A percentile compares a stretch with the other conserved stretches of the same genome.
Conservation (phyloP, 1,284 basidiomycete species). For the Moesziomyces sp. region DNA sequence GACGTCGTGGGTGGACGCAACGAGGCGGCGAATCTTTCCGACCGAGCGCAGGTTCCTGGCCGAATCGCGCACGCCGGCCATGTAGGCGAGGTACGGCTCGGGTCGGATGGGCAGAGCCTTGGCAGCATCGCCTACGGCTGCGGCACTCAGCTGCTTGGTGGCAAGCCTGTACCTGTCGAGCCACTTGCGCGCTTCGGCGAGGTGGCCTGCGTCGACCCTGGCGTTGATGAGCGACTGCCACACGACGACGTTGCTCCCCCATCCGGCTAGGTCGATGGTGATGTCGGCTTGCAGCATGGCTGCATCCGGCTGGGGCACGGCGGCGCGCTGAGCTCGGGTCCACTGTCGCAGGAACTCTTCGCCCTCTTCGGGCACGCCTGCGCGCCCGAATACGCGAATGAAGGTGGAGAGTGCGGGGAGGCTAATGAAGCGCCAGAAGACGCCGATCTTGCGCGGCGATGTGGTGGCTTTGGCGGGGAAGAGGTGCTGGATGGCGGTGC, state of each 20-base stretch:
- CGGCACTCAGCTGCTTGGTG: background rate
- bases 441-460: background rate
- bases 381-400: slow-evolving; percentile 20
- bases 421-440: slow-evolving; percentile 11
- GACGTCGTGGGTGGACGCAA: slow-evolving; percentile 2
- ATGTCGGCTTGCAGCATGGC: slow-evolving; percentile 8
- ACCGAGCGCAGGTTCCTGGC: background rate
- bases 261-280: slow-evolving; percentile 21
- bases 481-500: slow-evolving; percentile 6
- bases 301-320: background rate
- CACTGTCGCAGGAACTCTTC: slow-evolving; percentile 20
- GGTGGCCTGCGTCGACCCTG: slow-evolving; percentile 18
- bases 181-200: slow-evolving; percentile 28
- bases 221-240: slow-evolving; percentile 33
- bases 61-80: slow-evolving; percentile 19
- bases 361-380: slow-evolving; percentile 13
- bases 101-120: slow-evolving; percentile 3
- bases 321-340: slow-evolving; percentile 20
- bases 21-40: background rate
- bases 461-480: background rate
- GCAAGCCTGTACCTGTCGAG: slow-evolving; percentile 25
- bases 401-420: slow-evolving; percentile 24
- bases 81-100: slow-evolving; percentile 31
- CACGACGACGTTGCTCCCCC: slow-evolving; percentile 24
- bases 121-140: background rate